Evolutionary conservation across 2,329 filamentous ascomycete species (phyloP), one percentile per base, ranked within the genome.

Genomic region (Incumbomyces lentus): DNA sequence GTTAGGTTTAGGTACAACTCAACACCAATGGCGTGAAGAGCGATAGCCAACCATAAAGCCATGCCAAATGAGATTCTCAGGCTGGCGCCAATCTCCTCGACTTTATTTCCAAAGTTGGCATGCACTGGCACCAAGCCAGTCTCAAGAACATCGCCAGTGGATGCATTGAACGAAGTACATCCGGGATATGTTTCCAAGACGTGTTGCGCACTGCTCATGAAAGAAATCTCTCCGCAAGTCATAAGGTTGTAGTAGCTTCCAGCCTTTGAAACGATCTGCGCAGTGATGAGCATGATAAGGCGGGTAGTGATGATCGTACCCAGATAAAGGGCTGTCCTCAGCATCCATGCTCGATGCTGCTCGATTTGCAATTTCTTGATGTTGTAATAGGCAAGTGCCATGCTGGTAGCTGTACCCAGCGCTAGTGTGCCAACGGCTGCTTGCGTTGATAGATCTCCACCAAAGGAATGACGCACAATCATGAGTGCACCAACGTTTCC

Each of bases 321-420:
- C 2, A 31, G 29, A 19, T 31, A 46, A 8, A 31, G 19, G 36
- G 13, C 29, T 5, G 40, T 41, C 7, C 77, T 59, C 26, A 81
- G 54, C 76, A 81, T 81, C 76, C 76, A 81, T 2, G 74, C 73
- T 2, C 78, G 67, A 49, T 81, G 77, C 53, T 80, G 70, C 29
- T 79, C 75, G 37, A 82, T 75, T 55, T 80, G 76, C 1, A 80
- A 59, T 2, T 64, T 62, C 58, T 75, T 79, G 59, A 81, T 71
- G 50, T 79, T 78, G 55, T 71, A 62, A 17, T 69, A 70, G 0
- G 75, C 72, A 38, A 79, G 47, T 0, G 56, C 50, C 18, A 75
- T 57, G 10, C 68, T 65, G 1, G 58, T 52, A 0, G 70, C 57
- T 2, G 74, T 73, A 7, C 68, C 56, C 17, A 75, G 63, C 1